A percentile compares a stretch with the other conserved stretches of the same genome.
Conservation (phyloP, 164 flowering plant genomes). For the Vitis riparia region DNA sequence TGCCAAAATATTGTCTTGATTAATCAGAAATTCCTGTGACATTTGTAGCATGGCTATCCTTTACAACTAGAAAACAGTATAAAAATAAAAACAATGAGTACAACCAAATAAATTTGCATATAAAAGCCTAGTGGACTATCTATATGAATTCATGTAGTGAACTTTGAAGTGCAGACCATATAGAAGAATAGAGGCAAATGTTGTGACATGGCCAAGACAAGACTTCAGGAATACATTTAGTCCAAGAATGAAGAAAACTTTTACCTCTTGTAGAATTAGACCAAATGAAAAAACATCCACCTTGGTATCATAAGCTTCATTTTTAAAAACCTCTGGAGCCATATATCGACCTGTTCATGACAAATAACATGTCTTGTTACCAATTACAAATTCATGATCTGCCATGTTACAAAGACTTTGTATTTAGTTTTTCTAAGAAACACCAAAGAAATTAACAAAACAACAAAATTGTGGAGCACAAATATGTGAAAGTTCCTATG, state of each 20-base stretch:
- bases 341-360: slow-evolving; percentile 71
- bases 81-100: no score
- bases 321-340: slow-evolving; percentile 88
- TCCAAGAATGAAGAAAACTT: neutral
- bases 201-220: neutral
- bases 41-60: no score
- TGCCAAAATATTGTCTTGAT: no score
- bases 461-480: neutral
- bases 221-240: neutral
- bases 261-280: slow-evolving; percentile 91
- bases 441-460: neutral
- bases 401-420: neutral
- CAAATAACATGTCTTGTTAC: slow-evolving; percentile 1
- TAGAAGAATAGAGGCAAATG: no score
- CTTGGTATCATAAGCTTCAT: slow-evolving; percentile 84
- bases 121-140: no score
- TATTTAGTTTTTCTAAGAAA: neutral
- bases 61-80: no score
- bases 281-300: slow-evolving; percentile 99
- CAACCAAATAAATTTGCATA: no score
- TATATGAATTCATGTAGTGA: no score
- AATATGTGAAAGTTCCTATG: neutral
- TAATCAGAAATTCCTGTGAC: no score
- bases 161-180: no score
- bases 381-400: neutral